These are phyloP conservation scores for Phytophthora melonis DNA, from an alignment of 352 stramenopile genomes.

Conservation along the genomic window DNA sequence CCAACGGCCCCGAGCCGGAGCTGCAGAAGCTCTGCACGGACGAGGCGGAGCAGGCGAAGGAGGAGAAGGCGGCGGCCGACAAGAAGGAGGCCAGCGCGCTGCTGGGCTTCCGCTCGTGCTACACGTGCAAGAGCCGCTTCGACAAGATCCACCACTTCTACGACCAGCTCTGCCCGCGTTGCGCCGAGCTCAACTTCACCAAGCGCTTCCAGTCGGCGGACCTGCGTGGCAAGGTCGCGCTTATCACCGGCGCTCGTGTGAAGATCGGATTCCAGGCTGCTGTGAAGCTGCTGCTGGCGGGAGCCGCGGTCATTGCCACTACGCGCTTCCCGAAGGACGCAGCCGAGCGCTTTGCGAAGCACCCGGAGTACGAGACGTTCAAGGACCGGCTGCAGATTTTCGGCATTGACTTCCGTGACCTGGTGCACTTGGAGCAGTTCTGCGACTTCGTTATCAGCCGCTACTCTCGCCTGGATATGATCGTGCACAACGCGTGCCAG, in stretches of 20 bases:
- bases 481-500: slow-evolving; percentile 99
- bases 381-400: slow-evolving; percentile 95
- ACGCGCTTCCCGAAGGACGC: slow-evolving; percentile 96
- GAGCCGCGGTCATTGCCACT: slow-evolving; percentile 94
- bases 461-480: slow-evolving; percentile 94
- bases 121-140: slow-evolving; percentile 96
- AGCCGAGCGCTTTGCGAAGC: slow-evolving; percentile 89
- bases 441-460: slow-evolving; percentile 85
- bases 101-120: slow-evolving; percentile 94
- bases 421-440: slow-evolving; percentile 96
- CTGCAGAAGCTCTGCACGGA: slow-evolving; percentile 72
- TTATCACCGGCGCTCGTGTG: slow-evolving; percentile 96
- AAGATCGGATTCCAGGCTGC: slow-evolving; percentile 98
- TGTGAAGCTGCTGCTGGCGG: slow-evolving; percentile 94
- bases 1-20: slow-evolving; percentile 32
- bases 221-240: slow-evolving; percentile 89
- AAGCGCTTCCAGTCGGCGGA: slow-evolving; percentile 95
- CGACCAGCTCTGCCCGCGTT: slow-evolving; percentile 95
- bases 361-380: slow-evolving; percentile 94
- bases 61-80: slow-evolving; percentile 56
- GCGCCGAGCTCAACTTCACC: slow-evolving; percentile 94
- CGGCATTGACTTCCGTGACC: slow-evolving; percentile 96
- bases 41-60: slow-evolving; percentile 55
- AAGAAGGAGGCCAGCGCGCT: slow-evolving; percentile 72
- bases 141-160: slow-evolving; percentile 97